Conservation (phyloP, 2,329 filamentous ascomycete species). For the Talaromyces sp. region DNA sequence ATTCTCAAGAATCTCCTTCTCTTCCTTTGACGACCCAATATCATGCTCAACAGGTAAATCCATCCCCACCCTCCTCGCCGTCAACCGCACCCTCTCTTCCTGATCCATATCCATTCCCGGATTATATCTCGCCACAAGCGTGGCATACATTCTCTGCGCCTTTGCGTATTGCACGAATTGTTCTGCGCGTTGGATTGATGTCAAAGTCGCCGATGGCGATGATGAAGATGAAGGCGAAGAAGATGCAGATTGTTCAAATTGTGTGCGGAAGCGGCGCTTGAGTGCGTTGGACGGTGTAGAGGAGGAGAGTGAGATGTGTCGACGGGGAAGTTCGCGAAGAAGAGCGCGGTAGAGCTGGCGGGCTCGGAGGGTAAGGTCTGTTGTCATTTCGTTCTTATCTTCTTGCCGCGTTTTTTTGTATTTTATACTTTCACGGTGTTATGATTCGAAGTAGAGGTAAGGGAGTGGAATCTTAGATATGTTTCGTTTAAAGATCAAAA, state of each 20-base stretch:
- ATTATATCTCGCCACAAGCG: slow-evolving; percentile 86
- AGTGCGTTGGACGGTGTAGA: slow-evolving; percentile 54
- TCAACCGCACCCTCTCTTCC: slow-evolving; percentile 75
- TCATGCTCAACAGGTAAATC: slow-evolving; percentile 68
- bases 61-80: slow-evolving; percentile 85
- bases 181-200: slow-evolving; percentile 56
- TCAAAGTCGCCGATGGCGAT: slow-evolving; percentile 20
- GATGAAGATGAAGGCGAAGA: no score
- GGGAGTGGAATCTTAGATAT: no score
- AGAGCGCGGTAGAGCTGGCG: slow-evolving; percentile 83
- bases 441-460: no score
- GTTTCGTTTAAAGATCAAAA: not conserved
- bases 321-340: slow-evolving; percentile 81
- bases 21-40: not conserved
- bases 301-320: slow-evolving; percentile 49
- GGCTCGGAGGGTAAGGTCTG: slow-evolving; percentile 37
- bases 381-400: not conserved
- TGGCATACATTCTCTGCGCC: slow-evolving; percentile 80
- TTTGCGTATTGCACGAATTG: slow-evolving; percentile 77
- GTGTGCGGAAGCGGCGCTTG: slow-evolving; percentile 64
- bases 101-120: slow-evolving; percentile 85
- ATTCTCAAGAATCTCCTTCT: not conserved
- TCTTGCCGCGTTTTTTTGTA: no score
- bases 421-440: no score
- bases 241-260: slow-evolving; percentile 42